Conservation (phyloP, 2,329 filamentous ascomycete species). For the Fusarium sp. region DNA sequence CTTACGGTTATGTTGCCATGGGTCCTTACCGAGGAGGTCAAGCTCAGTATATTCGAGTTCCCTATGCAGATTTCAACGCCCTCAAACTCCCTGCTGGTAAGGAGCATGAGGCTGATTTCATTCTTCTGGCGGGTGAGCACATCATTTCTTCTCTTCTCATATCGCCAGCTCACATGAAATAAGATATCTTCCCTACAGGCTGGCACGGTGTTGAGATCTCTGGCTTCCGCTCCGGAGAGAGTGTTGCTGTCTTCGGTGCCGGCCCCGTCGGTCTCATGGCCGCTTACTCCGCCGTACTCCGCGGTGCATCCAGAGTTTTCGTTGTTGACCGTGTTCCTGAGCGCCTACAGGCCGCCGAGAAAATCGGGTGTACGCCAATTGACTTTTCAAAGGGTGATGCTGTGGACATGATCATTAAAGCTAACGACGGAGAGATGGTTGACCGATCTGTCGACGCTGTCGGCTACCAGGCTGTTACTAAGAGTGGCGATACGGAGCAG, state of each 20-base stretch:
- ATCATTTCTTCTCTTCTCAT: constrained; percentile 49
- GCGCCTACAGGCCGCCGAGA: constrained; percentile 69
- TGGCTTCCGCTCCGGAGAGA: constrained; percentile 71
- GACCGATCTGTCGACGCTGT: constrained; percentile 75
- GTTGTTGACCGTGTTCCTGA: constrained; percentile 74
- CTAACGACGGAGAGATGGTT: constrained; percentile 72
- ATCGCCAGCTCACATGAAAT: constrained; percentile 46
- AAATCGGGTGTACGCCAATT: constrained; percentile 72
- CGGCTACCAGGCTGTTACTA: constrained; percentile 72
- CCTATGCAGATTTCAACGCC: constrained; percentile 76
- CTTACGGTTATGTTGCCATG: constrained; percentile 70
- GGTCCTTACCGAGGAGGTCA: constrained; percentile 66
- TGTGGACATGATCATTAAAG: constrained; percentile 70
- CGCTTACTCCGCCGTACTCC: constrained; percentile 71
- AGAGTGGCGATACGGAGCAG: constrained; percentile 68
- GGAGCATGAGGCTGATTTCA: constrained; percentile 73
- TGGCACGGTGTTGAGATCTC: constrained; percentile 70
- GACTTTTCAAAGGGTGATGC: constrained; percentile 72
- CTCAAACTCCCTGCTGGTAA: constrained; percentile 71
- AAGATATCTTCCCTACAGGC: constrained; percentile 56
- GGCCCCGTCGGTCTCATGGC: constrained; percentile 76
- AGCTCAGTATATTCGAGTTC: constrained; percentile 74
- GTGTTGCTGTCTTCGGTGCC: constrained; percentile 74
- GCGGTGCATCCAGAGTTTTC: constrained; percentile 72
- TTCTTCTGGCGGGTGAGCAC: constrained; percentile 57